phyloP scores from a whole-genome alignment of 805 yeast species.

The Candida nitratophila region DNA sequence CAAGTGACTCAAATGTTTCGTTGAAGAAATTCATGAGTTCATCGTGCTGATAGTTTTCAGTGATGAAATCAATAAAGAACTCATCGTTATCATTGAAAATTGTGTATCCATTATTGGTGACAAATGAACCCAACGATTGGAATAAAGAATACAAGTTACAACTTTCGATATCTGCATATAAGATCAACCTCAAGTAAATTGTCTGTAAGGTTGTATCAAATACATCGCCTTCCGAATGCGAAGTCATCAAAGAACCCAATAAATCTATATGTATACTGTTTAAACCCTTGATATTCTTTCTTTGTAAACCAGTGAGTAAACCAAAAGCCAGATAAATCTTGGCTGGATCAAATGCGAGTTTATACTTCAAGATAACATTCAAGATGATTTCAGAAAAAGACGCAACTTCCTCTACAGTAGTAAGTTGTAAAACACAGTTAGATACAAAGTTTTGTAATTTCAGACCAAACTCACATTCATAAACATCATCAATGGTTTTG shows the following conservation, averaged over 20 bases:
- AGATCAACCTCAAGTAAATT: conserved; percentile 38
- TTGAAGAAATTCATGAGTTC: conserved; percentile 9
- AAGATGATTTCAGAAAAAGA: conserved; percentile 27
- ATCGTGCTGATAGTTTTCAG: conserved; percentile 9
- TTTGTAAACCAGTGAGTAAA: conserved; percentile 41
- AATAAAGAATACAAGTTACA: conserved; percentile 23
- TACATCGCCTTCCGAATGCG: conserved; percentile 32
- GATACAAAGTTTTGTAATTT: conserved; percentile 39
- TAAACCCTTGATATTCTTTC: conserved; percentile 3
- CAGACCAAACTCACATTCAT: conserved; percentile 53
- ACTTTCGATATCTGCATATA: conserved; percentile 28
- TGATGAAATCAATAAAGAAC: conserved; percentile 29
- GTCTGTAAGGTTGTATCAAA: conserved; percentile 45
- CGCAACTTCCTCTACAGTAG: conserved; percentile 11
- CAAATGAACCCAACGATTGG: conserved; percentile 31
- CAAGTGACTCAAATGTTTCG: conserved; percentile 2
- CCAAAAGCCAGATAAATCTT: conserved; percentile 57
- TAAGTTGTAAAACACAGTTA: conserved; percentile 26
- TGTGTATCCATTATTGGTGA: conserved; percentile 26
- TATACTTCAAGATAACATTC: conserved; percentile 37
- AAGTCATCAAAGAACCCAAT: conserved; percentile 28
- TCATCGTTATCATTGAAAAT: conserved; percentile 30
- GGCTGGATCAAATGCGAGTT: conserved; percentile 61
- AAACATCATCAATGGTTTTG: conserved; percentile 23
- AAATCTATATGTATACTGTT: conserved; percentile 22